Base-by-base conservation (phyloP, 2,329 filamentous ascomycete species). In the Fusarium sp. region DNA sequence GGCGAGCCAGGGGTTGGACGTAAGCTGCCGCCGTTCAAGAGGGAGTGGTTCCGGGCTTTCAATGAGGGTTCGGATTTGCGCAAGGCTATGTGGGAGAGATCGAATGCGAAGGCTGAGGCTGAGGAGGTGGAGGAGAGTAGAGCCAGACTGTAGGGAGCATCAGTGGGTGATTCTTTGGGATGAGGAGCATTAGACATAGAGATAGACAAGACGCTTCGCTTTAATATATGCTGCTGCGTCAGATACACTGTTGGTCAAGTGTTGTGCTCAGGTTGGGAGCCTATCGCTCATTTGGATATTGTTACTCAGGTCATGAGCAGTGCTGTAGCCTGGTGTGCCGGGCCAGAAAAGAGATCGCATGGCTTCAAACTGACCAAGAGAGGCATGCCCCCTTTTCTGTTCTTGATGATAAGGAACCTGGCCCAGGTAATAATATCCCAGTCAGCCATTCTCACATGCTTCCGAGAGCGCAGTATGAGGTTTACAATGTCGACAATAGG, bases 1-100 rank as follows among this genome's bases (percentile, higher is more conserved):
- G 83, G 83, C 0, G 80, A 80, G 31, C 73, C 82, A 2, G 86
- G 83, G 0, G 79, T 83, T 20, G 88, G 88, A 2, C 83, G 88
- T 48, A 77, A 76, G 64, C 74, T 88, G 67, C 86, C 87, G 2
- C 80, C 72, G 64, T 90, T 86, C 48, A 81, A 84, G 39, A 79
- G 81, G 56, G 82, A 80, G 68, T 90, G 88, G 88, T 81, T 84
- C 43, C 82, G 85, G 22, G 80, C 79, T 0, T 92, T 92, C 67
- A 84, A 89, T 76, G 84, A 83, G 4, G 90, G 88, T 0, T 88
- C 90, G 76, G 85, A 90, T 76, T 81, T 83, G 69, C 84, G 90
- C 58, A 91, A 89, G 80, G 81, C 82, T 9, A 90, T 91, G 88
- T 92, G 90, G 90, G 82, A 81, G 77, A 83, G 85, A 59, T 78